These are phyloP conservation scores for Chaetomidium leptoderma DNA, from an alignment of 495 filamentous ascomycete genomes.

Conservation along the genomic window DNA sequence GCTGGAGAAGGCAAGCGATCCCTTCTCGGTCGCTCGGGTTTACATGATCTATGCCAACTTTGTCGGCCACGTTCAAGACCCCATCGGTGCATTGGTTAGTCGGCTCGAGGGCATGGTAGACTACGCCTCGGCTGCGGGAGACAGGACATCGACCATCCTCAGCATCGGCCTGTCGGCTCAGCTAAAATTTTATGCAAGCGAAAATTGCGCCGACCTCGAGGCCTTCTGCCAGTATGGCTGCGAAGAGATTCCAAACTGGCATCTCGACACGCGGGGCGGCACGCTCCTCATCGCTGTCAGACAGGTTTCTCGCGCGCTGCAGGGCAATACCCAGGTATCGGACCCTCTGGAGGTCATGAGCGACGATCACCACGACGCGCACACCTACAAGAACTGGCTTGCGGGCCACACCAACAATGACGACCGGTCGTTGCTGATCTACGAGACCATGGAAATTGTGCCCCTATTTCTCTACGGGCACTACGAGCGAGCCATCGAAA, in stretches of 20 bases:
- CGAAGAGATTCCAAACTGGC: constrained; percentile 73
- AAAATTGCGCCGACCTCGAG: constrained; percentile 73
- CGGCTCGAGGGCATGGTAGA: constrained; percentile 67
- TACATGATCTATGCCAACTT: constrained; percentile 70
- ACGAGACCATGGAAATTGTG: constrained; percentile 67
- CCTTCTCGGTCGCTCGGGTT: constrained; percentile 65
- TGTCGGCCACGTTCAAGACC: constrained; percentile 65
- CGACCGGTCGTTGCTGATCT: constrained; percentile 60
- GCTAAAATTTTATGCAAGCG: constrained; percentile 66
- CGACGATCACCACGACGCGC: constrained; percentile 64
- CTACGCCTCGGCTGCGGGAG: constrained; percentile 63
- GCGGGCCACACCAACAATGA: constrained; percentile 38
- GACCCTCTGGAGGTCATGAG: constrained; percentile 58
- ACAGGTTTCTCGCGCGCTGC: constrained; percentile 72
- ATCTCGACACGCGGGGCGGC: constrained; percentile 73
- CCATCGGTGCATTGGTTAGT: constrained; percentile 55
- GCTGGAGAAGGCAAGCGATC: constrained; percentile 61
- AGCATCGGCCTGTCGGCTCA: constrained; percentile 68
- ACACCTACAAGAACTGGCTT: constrained; percentile 59
- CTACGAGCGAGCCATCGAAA: constrained; percentile 60
- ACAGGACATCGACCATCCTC: constrained; percentile 69
- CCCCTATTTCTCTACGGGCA: constrained; percentile 73
- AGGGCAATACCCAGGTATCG: constrained; percentile 70
- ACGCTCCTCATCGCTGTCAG: constrained; percentile 63
- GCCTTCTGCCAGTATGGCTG: constrained; percentile 65